These are phyloP conservation scores for Camellia japonica DNA, from an alignment of 148 eudicot genomes.

Conservation along the genomic window DNA sequence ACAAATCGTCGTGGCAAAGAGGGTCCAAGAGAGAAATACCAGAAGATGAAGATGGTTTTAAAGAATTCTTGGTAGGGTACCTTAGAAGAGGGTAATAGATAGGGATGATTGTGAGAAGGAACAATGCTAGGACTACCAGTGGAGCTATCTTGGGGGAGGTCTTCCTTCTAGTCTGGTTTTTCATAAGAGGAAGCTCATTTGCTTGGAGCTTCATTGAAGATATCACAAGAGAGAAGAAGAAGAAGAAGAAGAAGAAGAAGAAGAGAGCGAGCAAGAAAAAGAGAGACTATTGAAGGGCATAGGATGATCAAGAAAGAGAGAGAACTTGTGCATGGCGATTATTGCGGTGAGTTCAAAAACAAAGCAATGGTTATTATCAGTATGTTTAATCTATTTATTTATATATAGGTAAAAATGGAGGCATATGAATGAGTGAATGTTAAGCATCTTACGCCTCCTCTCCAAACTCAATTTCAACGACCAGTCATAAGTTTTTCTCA, in stretches of 20 bases:
- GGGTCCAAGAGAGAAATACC: neutral
- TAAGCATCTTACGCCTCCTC: too few species aligned
- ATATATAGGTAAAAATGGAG: neutral
- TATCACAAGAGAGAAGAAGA: neutral
- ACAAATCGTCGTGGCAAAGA: neutral
- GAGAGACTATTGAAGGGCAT: neutral
- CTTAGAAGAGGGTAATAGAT: slow-evolving; percentile 31
- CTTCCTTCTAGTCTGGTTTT: slow-evolving; percentile 35
- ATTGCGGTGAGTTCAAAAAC: slow-evolving; percentile 23
- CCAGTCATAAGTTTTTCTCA: too few species aligned
- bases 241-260: neutral
- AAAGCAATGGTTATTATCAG: slow-evolving; percentile 20
- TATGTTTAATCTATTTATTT: slow-evolving; percentile 7
- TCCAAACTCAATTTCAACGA: too few species aligned
- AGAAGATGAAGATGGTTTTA: neutral
- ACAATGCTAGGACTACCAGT: slow-evolving; percentile 20
- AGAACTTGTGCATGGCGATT: slow-evolving; percentile 3
- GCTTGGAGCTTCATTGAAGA: slow-evolving; percentile 35
- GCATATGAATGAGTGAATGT: too few species aligned
- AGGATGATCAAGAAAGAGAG: neutral
- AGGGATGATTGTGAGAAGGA: slow-evolving; percentile 35
- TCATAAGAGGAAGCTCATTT: slow-evolving; percentile 32
- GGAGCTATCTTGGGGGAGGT: slow-evolving; percentile 27
- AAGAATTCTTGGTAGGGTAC: slow-evolving; percentile 12
- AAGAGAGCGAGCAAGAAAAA: slow-evolving; percentile 4